phyloP scores from a whole-genome alignment of 1,139 yeast genomes.

The Nakaseomyces delphensis region DNA sequence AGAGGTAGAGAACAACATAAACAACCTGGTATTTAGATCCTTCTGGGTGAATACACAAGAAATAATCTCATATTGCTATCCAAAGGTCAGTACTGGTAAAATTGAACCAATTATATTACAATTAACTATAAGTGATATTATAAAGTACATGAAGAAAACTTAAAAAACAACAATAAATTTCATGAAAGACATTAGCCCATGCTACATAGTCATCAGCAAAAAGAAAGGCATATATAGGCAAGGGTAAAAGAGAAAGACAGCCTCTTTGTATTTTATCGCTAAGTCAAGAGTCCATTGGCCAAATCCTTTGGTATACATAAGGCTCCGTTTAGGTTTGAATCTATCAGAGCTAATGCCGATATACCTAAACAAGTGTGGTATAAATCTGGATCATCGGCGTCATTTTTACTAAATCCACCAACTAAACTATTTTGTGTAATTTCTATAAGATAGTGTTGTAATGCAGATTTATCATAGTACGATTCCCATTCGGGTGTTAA shows the following conservation, averaged over 20 bases:
- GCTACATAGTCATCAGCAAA: neutral
- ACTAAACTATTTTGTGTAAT: slow-evolving; percentile 53
- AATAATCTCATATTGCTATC: slow-evolving; percentile 2
- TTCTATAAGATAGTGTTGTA: slow-evolving; percentile 42
- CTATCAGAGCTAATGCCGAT: slow-evolving; percentile 46
- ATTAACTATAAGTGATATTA: neutral
- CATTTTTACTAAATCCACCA: slow-evolving; percentile 79
- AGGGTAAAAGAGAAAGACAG: neutral
- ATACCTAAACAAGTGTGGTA: slow-evolving; percentile 57
- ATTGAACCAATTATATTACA: neutral
- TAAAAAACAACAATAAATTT: too few species aligned
- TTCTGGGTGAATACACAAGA: neutral
- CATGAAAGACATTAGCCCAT: too few species aligned
- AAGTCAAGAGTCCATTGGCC: neutral
- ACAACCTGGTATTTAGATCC: neutral
- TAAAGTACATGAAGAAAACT: neutral
- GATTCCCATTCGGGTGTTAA: slow-evolving; percentile 18
- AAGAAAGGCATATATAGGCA: too few species aligned
- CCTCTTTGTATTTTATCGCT: too few species aligned
- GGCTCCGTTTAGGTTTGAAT: slow-evolving; percentile 26
- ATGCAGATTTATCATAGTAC: slow-evolving; percentile 36
- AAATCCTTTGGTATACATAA: slow-evolving; percentile 22
- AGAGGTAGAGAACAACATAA: neutral
- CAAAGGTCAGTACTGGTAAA: neutral
- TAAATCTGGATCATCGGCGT: slow-evolving; percentile 61